Base-by-base conservation (phyloP, 2,329 filamentous ascomycete species). In the Talaromyces sp. region DNA sequence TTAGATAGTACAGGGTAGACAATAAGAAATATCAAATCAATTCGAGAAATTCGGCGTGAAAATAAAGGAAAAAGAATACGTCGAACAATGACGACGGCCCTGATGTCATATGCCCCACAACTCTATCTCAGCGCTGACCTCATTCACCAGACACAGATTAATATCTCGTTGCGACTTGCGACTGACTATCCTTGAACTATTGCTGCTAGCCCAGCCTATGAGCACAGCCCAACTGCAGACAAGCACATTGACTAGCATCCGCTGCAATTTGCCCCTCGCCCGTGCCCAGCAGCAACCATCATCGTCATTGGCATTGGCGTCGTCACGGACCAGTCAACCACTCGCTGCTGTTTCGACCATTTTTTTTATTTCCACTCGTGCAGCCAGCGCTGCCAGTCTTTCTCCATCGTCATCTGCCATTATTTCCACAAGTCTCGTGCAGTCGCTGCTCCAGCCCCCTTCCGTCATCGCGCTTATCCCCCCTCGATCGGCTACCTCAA, bases 31-130 rank as follows among this genome's bases (percentile, higher is more conserved):
- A n/a, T n/a, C n/a, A n/a, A n/a, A n/a, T n/a, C n/a, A n/a, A n/a
- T n/a, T n/a, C n/a, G n/a, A n/a, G n/a, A n/a, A n/a, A n/a, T n/a
- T n/a, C n/a, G n/a, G n/a, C n/a, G n/a, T n/a, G n/a, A 27, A 27
- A 27, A 27, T 27, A 27, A 27, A 3, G 6, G 3, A 27, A 27
- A 27, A 27, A 27, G 26, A 27, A 27, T 6, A 27, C 5, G 29
- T 14, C 32, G 35, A 24, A 13, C 3, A 32, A 56, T 56, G 55
- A 56, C 54, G 54, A 38, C 26, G 38, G 8, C 35, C 24, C 54
- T 56, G 54, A 56, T 56, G 55, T 56, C 55, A 56, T 56, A 38
- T 26, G 38, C 38, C 55, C 43, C 43, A 46, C 43, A 46, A 24
- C 43, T 46, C 43, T 56, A 27, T 49, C 31, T 24, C 27, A 9